Conservation (phyloP, 1,139 yeast genomes). For the Suhomyces maxii region DNA sequence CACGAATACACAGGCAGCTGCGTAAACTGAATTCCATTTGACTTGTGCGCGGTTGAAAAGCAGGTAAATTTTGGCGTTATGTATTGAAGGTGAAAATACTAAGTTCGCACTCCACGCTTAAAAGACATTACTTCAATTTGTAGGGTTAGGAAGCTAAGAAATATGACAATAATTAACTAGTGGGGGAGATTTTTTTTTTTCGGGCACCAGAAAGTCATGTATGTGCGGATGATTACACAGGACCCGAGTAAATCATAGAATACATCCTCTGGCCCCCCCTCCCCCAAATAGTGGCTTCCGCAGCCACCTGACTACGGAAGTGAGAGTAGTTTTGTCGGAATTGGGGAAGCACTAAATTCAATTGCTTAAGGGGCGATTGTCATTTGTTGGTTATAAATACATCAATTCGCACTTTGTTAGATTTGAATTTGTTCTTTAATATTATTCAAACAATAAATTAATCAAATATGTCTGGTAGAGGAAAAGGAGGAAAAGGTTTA, state of each 20-base stretch:
- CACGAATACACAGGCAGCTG: neutral
- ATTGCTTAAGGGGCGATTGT: conserved; percentile 2
- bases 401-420: conserved; percentile 6
- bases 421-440: conserved; percentile 9
- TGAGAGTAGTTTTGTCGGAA: conserved; percentile 1
- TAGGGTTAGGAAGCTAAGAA: neutral
- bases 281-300: conserved; percentile 3
- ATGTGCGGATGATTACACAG: conserved; percentile 1
- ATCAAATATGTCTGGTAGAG: conserved; percentile 92
- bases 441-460: conserved; percentile 19
- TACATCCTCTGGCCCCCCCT: too few relatives aligned
- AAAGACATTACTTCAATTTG: neutral
- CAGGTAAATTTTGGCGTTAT: neutral
- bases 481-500: conserved; percentile 99
- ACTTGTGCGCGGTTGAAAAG: conserved; percentile 1
- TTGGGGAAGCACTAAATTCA: neutral
- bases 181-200: neutral
- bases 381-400: conserved; percentile 7
- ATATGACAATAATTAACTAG: neutral
- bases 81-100: neutral
- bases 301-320: conserved; percentile 1
- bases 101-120: neutral
- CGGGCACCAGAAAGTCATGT: neutral
- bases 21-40: neutral
- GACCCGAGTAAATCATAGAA: conserved; percentile 3